Evolutionary conservation across 2,329 filamentous ascomycete genomes (phyloP).

Genomic region (Colletotrichum sp.): DNA sequence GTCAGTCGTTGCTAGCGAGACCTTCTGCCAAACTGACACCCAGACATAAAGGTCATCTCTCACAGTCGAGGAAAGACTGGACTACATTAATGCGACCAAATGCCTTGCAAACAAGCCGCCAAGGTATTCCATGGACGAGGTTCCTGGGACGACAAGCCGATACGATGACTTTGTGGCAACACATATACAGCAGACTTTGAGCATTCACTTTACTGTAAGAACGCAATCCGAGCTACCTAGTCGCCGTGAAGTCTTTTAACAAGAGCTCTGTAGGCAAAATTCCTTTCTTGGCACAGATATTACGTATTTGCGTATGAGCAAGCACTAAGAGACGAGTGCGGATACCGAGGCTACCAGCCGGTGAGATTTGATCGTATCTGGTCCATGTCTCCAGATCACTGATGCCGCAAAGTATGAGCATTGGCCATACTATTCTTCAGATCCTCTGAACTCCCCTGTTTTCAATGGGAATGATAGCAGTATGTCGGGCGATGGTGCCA

Average conservation of each 20-base stretch:
- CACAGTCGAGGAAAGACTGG: slow-evolving; percentile 4
- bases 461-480: slow-evolving; percentile 60
- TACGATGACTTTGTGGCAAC: slow-evolving; percentile 37
- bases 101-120: slow-evolving; percentile 25
- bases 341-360: slow-evolving; percentile 44
- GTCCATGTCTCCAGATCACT: not conserved
- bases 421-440: slow-evolving; percentile 51
- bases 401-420: slow-evolving; percentile 49
- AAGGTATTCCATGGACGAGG: not conserved
- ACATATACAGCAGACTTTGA: slow-evolving; percentile 31
- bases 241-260: too few relatives aligned
- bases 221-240: accelerated
- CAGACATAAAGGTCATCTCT: not conserved
- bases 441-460: slow-evolving; percentile 53
- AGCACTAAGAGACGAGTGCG: slow-evolving; percentile 45
- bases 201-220: slow-evolving; percentile 29
- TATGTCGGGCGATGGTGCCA: slow-evolving; percentile 52
- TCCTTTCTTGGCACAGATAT: slow-evolving; percentile 50
- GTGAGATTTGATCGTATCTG: slow-evolving; percentile 20
- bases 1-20: not conserved
- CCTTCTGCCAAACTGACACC: not conserved
- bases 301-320: slow-evolving; percentile 43
- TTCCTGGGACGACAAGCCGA: slow-evolving; percentile 29
- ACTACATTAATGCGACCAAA: slow-evolving; percentile 27
- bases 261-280: slow-evolving; percentile 28